phyloP scores from a whole-genome alignment of 495 filamentous ascomycete genomes.

The Stereocaulon alpinum region DNA sequence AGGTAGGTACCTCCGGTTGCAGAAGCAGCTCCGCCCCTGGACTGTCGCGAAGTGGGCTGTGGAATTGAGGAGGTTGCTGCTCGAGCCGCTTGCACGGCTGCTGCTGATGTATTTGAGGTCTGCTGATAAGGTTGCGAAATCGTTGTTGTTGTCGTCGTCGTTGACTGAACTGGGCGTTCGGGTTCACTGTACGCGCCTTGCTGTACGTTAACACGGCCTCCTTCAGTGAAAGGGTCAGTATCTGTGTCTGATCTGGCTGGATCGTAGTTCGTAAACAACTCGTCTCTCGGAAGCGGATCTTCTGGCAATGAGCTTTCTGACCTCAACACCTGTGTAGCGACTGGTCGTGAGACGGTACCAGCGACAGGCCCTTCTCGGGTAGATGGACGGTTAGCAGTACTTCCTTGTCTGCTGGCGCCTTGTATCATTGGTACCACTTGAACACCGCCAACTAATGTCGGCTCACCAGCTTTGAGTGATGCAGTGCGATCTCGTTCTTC shows the following conservation, averaged over 20 bases:
- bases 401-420: slow-evolving; percentile 56
- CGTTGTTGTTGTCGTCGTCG: slow-evolving; percentile 2
- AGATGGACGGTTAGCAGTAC: slow-evolving; percentile 34
- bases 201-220: slow-evolving; percentile 28
- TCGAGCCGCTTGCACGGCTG: slow-evolving; percentile 19
- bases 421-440: slow-evolving; percentile 94
- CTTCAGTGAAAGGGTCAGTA: slow-evolving; percentile 49
- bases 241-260: slow-evolving; percentile 36
- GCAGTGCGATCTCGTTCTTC: slow-evolving; percentile 88
- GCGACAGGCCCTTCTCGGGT: slow-evolving; percentile 39
- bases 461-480: slow-evolving; percentile 75
- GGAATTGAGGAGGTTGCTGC: slow-evolving; percentile 12
- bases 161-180: slow-evolving; percentile 16
- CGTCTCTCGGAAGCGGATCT: slow-evolving; percentile 14
- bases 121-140: slow-evolving; percentile 17
- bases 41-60: slow-evolving; percentile 11
- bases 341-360: slow-evolving; percentile 24
- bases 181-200: slow-evolving; percentile 23
- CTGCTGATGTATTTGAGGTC: slow-evolving; percentile 20
- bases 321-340: slow-evolving; percentile 18
- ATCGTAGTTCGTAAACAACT: slow-evolving; percentile 36
- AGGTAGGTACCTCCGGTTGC: slow-evolving; percentile 22
- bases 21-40: slow-evolving; percentile 9
- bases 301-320: slow-evolving; percentile 8
- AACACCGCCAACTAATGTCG: slow-evolving; percentile 82